Evolutionary conservation across 1,284 basidiomycete genomes (phyloP).

Genomic region (Rhodotorula sp.): DNA sequence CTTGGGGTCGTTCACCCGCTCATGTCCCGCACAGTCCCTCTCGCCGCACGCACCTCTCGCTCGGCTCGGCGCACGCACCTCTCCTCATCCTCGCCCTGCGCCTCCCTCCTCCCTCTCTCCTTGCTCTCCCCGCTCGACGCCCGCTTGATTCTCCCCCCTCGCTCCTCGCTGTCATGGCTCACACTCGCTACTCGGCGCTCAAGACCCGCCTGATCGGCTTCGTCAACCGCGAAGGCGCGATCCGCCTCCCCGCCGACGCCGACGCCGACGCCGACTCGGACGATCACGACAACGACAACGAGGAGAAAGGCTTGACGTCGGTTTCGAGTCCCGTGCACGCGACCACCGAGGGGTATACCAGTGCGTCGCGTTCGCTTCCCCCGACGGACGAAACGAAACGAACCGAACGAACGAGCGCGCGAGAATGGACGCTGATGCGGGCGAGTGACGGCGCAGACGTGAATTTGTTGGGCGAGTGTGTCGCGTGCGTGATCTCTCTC

Average conservation of each 20-base stretch:
- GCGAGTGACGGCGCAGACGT: neutral
- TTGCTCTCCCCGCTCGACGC: neutral
- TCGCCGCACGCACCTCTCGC: too few species aligned
- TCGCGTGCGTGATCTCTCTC: neutral
- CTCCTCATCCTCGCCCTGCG: neutral
- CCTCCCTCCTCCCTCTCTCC: neutral
- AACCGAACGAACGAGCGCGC: too few species aligned
- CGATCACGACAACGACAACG: neutral
- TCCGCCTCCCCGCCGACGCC: neutral
- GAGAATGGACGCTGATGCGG: neutral
- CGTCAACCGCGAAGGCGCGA: neutral
- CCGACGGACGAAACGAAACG: too few species aligned
- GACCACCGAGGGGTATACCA: neutral
- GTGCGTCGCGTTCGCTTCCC: neutral
- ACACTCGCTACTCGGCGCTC: too few species aligned
- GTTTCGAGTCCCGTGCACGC: neutral
- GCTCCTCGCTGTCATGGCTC: neutral
- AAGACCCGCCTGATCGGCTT: neutral
- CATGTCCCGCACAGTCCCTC: too few species aligned
- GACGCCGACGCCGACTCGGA: too few species aligned
- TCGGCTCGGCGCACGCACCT: too few species aligned
- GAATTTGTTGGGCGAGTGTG: neutral
- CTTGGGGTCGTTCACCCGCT: too few species aligned
- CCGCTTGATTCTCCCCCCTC: too few species aligned
- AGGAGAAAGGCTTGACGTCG: neutral